Percentiles rank a stretch among this genome's conserved stretches.
These are phyloP conservation scores for Suillus occidentalis DNA, from an alignment of 768 basidiomycete species.

Conservation along the genomic window DNA sequence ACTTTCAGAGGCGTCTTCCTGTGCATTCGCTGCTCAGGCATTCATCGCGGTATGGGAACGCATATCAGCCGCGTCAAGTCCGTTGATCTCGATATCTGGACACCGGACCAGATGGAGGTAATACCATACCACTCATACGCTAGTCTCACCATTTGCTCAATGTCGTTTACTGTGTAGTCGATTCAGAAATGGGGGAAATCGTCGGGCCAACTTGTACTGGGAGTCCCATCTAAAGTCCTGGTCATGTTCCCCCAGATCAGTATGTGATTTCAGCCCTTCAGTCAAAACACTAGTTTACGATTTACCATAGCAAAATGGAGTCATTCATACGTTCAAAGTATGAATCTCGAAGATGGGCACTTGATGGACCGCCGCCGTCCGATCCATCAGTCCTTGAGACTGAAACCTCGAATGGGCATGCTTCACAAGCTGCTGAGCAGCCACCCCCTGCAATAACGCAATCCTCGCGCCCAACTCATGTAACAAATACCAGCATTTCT, in stretches of 20 bases:
- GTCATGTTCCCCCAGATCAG: conserved; percentile 95
- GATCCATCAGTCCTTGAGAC: conserved; percentile 81
- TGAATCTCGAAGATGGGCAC: conserved; percentile 89
- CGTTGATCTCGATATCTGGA: conserved; percentile 97
- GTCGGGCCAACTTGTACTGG: conserved; percentile 93
- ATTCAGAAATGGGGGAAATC: conserved; percentile 97
- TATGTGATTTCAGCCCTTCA: conserved; percentile 41
- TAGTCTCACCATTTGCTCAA: conserved; percentile 4
- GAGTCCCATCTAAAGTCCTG: conserved; percentile 90
- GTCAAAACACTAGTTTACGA: neutral
- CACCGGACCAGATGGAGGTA: conserved; percentile 96
- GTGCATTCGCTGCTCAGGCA: conserved; percentile 96
- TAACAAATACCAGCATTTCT: conserved; percentile 17
- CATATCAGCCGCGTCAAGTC: conserved; percentile 98
- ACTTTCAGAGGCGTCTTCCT: conserved; percentile 79
- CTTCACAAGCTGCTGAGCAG: conserved; percentile 8
- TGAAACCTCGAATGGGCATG: conserved; percentile 14
- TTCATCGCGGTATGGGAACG: conserved; percentile 97
- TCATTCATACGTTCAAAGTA: conserved; percentile 97
- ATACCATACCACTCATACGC: conserved; percentile 17
- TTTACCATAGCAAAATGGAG: conserved; percentile 84
- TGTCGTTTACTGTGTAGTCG: conserved; percentile 40
- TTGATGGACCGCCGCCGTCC: conserved; percentile 80
- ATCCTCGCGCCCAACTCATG: conserved; percentile 13
- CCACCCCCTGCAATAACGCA: neutral